Base-by-base conservation (phyloP, 768 basidiomycete species). In the Amanita brunnescens region DNA sequence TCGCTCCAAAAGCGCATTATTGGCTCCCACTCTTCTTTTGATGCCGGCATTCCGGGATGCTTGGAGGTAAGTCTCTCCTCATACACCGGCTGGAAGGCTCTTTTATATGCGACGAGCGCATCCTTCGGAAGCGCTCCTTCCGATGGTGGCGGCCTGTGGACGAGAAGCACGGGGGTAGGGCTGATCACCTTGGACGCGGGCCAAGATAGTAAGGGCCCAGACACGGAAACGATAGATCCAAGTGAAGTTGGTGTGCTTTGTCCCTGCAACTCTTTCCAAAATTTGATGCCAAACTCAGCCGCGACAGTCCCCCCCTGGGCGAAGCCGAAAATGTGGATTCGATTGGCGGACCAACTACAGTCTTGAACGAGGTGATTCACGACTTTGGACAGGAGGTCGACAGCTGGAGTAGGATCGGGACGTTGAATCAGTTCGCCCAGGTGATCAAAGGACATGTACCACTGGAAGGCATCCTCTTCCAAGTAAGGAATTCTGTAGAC, bases 1-100 rank as follows among this genome's bases (percentile, higher is more conserved):
- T 82, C 78, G 57, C 89, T 86, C 91, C 91, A 94, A 65, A 92
- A 91, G 52, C 74, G 69, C 87, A 95, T 92, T 41, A 93, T 76
- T 1, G 82, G 81, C 59, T 80, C 77, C 90, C 89, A 93, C 59
- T 92, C 89, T 9, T 80, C 79, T 57, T 69, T 77, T 24, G 81
- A 83, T 3, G 75, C 67, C 7, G 87, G 89, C 91, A 95, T 95
- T 13, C 81, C 86, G 14, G 58, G 65, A 1, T 63, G 61, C 57
- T 71, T 69, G 1, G 68, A 71, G 3, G 52, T 59, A 49, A 77
- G 70, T 51, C 70, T 71, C 6, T 78, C 71, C 55, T 87, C 83
- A 30, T 59, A 63, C 2, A 81, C 68, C 20, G 52, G 57, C 23
- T 55, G 57, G 57, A 78, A 93, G 0, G 77, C 89, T 57, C 82